These are phyloP conservation scores for Turritis glabra DNA, from an alignment of 345 rosid species.

Conservation along the genomic window DNA sequence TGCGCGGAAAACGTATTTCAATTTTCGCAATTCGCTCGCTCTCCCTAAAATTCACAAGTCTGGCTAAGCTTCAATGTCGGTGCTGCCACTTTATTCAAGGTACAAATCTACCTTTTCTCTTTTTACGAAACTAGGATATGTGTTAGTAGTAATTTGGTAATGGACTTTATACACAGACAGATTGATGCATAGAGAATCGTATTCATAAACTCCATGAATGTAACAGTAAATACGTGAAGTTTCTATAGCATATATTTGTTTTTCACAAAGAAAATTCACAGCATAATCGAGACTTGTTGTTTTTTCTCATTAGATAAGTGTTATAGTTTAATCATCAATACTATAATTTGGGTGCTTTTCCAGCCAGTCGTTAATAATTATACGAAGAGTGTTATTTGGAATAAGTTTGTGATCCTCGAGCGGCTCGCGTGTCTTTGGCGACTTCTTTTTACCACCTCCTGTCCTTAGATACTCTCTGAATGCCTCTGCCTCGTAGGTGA, in stretches of 20 bases:
- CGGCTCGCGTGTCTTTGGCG: constrained; percentile 53
- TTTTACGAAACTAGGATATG: no score
- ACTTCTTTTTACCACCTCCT: constrained; percentile 38
- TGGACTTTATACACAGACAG: no score
- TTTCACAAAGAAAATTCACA: not conserved
- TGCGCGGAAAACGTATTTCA: no score
- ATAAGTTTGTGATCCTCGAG: constrained; percentile 46
- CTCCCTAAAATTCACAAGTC: no score
- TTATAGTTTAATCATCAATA: not conserved
- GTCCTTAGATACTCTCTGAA: constrained; percentile 53
- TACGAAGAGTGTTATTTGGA: constrained; percentile 63
- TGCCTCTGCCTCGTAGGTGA: constrained; percentile 60
- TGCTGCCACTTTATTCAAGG: no score
- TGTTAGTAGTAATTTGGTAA: no score
- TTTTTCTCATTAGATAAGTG: not conserved
- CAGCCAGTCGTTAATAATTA: constrained; percentile 61
- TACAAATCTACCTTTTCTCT: no score
- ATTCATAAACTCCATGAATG: not conserved
- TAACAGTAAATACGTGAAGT: not conserved
- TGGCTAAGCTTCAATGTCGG: no score
- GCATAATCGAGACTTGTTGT: not conserved
- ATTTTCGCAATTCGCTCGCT: no score
- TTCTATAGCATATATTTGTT: not conserved
- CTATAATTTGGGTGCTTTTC: constrained; percentile 22
- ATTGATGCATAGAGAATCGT: not conserved